A percentile compares a stretch with the other conserved stretches of the same genome.
phyloP scores from a whole-genome alignment of 257 asterid species.

The Dorcoceras hygrometricum region DNA sequence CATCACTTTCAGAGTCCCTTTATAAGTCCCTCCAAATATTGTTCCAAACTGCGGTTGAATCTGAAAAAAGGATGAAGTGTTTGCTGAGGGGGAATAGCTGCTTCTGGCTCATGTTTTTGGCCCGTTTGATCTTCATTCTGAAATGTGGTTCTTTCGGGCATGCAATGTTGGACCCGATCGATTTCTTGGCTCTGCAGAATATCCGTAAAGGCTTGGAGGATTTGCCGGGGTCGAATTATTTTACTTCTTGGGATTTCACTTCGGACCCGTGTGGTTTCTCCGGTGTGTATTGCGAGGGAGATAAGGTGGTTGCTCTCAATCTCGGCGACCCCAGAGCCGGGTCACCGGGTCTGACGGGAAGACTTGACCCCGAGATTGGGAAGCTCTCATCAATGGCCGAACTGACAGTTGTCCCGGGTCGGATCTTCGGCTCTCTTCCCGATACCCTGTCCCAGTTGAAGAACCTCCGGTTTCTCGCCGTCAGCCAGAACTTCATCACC shows the following conservation, averaged over 20 bases:
- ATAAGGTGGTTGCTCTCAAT: constrained; percentile 67
- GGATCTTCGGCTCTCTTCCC: constrained; percentile 66
- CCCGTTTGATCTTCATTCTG: constrained; percentile 19
- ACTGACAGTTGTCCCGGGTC: constrained; percentile 81
- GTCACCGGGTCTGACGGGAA: constrained; percentile 65
- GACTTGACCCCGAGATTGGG: constrained; percentile 75
- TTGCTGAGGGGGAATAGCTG: constrained; percentile 6
- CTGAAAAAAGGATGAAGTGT: constrained; percentile 26
- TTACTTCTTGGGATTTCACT: constrained; percentile 90
- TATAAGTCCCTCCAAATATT: constrained; percentile 27
- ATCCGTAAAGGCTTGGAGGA: constrained; percentile 59
- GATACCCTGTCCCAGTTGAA: constrained; percentile 50
- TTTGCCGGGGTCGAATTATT: constrained; percentile 76
- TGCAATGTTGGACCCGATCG: constrained; percentile 76
- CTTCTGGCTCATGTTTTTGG: constrained; percentile 21
- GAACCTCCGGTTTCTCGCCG: constrained; percentile 55
- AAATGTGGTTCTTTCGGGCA: neutral
- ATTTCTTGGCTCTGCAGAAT: constrained; percentile 83
- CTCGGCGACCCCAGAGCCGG: constrained; percentile 94
- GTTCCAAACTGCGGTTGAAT: neutral
- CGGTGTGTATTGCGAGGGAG: constrained; percentile 71
- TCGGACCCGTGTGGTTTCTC: constrained; percentile 81
- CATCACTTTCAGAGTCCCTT: constrained; percentile 27
- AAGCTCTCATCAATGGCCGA: constrained; percentile 66
- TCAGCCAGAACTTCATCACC: constrained; percentile 68